Evolutionary conservation across 1,139 yeast species (phyloP).

Genomic region (Blastobotrys persicus): DNA sequence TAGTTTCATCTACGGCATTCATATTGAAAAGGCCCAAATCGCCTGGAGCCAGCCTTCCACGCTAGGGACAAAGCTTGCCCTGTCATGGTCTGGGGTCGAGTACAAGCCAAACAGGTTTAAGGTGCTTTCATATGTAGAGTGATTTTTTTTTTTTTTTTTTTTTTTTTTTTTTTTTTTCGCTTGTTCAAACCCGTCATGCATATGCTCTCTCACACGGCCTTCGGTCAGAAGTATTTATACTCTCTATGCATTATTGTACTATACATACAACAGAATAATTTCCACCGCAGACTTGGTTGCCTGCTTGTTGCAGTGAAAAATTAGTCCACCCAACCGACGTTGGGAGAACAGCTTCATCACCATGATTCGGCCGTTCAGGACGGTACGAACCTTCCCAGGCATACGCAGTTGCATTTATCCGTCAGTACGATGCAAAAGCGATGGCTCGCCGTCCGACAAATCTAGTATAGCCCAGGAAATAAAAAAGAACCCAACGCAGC

Average conservation of each 20-base stretch:
- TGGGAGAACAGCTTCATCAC: not conserved
- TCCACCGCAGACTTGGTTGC: too few species aligned
- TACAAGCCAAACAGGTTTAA: not conserved
- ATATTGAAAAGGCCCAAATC: constrained; percentile 43
- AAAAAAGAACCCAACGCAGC: constrained; percentile 5
- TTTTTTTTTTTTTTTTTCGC: too few species aligned
- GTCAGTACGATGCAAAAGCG: not conserved
- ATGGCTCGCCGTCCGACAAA: not conserved
- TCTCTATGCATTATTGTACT: too few species aligned
- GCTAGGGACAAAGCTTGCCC: constrained; percentile 57
- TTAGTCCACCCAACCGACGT: not conserved
- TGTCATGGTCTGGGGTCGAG: constrained; percentile 24
- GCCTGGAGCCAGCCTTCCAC: constrained; percentile 75
- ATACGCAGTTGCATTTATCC: not conserved
- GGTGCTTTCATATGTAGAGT: constrained; percentile 15
- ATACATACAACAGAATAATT: too few species aligned
- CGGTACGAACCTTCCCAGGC: not conserved
- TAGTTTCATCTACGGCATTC: constrained; percentile 53
- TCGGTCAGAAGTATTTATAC: too few species aligned
- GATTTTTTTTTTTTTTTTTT: not conserved
- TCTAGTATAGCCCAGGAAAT: not conserved
- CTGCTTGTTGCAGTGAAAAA: not conserved
- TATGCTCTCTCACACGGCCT: too few species aligned
- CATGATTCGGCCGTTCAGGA: not conserved
- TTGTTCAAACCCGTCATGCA: too few species aligned